phyloP scores from a whole-genome alignment of 73 alveolate genomes.

The Tetrahymena elliotti region DNA sequence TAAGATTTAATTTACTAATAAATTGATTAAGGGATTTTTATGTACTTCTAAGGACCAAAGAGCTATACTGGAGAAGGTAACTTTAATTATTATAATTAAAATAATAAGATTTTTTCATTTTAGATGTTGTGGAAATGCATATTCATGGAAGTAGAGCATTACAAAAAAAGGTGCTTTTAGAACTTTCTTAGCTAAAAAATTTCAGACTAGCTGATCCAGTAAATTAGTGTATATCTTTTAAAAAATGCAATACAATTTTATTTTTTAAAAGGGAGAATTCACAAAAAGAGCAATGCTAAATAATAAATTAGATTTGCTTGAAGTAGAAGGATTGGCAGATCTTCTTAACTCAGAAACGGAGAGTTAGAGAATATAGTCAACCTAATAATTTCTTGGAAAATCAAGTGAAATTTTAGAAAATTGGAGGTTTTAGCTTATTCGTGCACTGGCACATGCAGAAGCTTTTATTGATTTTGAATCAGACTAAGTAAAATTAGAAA shows the following conservation, averaged over 20 bases:
- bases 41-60: not conserved
- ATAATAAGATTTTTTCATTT: not conserved
- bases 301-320: constrained; percentile 31
- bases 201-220: not conserved
- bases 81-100: not conserved
- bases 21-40: not conserved
- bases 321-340: constrained; percentile 40
- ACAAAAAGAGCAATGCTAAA: constrained; percentile 43
- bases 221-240: not conserved
- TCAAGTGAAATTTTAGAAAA: constrained; percentile 11
- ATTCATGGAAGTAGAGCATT: not conserved
- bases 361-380: constrained; percentile 9
- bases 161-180: not conserved
- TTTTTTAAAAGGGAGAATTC: constrained; percentile 44
- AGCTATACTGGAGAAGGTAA: not conserved
- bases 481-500: constrained; percentile 30
- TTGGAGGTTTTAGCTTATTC: constrained; percentile 5
- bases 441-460: constrained; percentile 47
- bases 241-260: not conserved
- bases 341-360: constrained; percentile 39
- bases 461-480: constrained; percentile 52
- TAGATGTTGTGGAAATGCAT: not conserved
- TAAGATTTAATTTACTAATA: not conserved
- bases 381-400: constrained; percentile 20
- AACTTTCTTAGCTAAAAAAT: not conserved